phyloP scores from a whole-genome alignment of 179 eudicot species.

The Gypsophila paniculata region DNA sequence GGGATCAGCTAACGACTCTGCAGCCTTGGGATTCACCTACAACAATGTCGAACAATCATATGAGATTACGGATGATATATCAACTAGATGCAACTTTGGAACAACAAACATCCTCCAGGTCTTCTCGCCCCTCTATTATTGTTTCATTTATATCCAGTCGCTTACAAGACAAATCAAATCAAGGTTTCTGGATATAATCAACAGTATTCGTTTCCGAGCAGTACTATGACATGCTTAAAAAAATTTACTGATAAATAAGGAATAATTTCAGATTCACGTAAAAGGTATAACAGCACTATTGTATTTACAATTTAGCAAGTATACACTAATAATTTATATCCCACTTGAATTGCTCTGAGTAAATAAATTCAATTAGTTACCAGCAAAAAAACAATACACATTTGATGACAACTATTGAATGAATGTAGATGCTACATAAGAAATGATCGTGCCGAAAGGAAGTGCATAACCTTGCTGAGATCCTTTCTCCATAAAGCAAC shows the following conservation, averaged over 20 bases:
- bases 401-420: not conserved
- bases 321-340: not conserved
- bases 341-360: not conserved
- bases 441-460: conserved; percentile 8
- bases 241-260: not conserved
- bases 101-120: not conserved
- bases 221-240: not conserved
- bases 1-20: conserved; percentile 94
- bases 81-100: not conserved
- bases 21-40: conserved; percentile 93
- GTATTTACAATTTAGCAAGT: not conserved
- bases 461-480: conserved; percentile 62
- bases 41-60: conserved; percentile 11
- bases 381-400: not conserved
- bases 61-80: conserved; percentile 6
- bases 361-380: not conserved
- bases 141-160: not conserved
- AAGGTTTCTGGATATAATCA: too few relatives aligned
- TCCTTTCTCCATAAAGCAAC: conserved; percentile 88
- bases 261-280: conserved; percentile 1
- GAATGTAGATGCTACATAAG: not conserved
- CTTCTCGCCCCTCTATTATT: not conserved
- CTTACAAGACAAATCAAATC: not conserved
- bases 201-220: not conserved
- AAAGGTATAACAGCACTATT: not conserved